Conservation (phyloP, 169 alveolate genomes). For the Perkinsus marinus region DNA sequence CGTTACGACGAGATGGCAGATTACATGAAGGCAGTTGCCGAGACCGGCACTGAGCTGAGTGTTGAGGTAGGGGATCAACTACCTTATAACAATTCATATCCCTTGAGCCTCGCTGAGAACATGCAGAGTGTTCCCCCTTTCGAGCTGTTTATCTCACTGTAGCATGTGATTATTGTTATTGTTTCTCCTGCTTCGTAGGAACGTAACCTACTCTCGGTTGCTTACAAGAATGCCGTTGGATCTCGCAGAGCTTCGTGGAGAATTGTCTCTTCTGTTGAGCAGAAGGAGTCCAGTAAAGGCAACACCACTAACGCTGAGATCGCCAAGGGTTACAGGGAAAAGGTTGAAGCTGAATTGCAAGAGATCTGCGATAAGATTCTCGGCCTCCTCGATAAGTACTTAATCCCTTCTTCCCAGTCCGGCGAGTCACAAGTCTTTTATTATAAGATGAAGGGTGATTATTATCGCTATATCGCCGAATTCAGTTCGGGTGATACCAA, state of each 20-base stretch:
- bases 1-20: constrained; percentile 94
- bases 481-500: constrained; percentile 83
- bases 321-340: constrained; percentile 67
- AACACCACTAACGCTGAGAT: constrained; percentile 63
- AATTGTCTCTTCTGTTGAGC: constrained; percentile 76
- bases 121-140: no score
- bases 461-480: constrained; percentile 92
- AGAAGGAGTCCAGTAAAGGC: constrained; percentile 78
- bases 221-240: constrained; percentile 96
- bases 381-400: constrained; percentile 62
- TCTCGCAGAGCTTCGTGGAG: constrained; percentile 97
- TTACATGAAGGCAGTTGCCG: constrained; percentile 16
- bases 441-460: constrained; percentile 99
- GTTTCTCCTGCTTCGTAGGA: constrained; percentile 18
- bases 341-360: constrained; percentile 83
- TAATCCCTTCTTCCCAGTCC: constrained; percentile 71
- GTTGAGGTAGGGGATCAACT: neutral
- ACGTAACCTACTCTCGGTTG: constrained; percentile 75
- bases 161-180: neutral
- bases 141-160: no score
- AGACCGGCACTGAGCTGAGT: neutral
- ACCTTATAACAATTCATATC: no score
- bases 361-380: constrained; percentile 81
- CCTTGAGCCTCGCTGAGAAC: no score
- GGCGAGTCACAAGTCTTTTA: constrained; percentile 89